Base-by-base conservation (phyloP, 192 early-diverging fungal genomes). In the Backusella westeae region DNA sequence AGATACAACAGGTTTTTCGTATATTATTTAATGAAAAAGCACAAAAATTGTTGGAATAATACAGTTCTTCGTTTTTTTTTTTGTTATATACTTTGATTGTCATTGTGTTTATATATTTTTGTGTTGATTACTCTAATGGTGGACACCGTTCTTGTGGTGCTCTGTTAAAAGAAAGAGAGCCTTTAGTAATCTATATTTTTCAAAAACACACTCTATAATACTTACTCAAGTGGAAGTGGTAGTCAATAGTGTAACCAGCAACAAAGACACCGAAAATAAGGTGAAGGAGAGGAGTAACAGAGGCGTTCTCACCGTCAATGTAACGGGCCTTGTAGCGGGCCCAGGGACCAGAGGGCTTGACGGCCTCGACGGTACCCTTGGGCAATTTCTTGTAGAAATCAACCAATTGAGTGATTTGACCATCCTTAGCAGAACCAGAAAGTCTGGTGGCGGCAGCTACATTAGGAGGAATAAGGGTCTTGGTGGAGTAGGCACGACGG, bases 101-200 rank as follows among this genome's bases (percentile, higher is more conserved):
- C 34, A 67, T 4, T 34, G 34, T 67, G 65, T 67, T 67, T 53
- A 56, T 56, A 56, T 56, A 9, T 59, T 59, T 59, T 59, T 59
- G n/a, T 23, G 23, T 26, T 10, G 53, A 59, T 26, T 53, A 19
- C 75, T 82, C 81, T 92, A 94, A 83, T 94, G 93, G 90, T 94
- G 89, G 81, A 91, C 91, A 70, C 88, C 90, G 84, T 89, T 90
- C 91, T 92, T 94, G 91, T 94, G 93, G 89, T 92, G 88, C 88
- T 87, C 88, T 89, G 81, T 38, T 49, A 19, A 52, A 46, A 75
- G 32, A n/a, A 69, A 75, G 69, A 67, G 2, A 59, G 26, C 32
- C 9, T 41, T 36, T 65, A 39, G 29, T 52, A 63, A 49, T 19
- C 23, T 32, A 32, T 3, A 3, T 32, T 32, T 32, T 32, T 74